Conservation (phyloP, 2,329 filamentous ascomycete species). For the Paecilomyces variotii region DNA sequence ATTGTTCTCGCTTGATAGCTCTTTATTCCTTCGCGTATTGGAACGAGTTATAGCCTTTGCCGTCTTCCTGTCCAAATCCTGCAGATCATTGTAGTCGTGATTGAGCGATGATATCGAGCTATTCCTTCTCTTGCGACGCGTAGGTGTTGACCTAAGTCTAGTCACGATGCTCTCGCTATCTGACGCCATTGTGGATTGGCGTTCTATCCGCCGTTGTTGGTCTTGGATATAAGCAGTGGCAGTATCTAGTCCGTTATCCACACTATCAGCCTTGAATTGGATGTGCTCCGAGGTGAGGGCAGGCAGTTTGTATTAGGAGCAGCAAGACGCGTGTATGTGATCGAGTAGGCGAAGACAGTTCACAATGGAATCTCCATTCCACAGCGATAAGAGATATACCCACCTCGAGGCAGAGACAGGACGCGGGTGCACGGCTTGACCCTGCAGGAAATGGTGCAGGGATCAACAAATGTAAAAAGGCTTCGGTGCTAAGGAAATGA, state of each 20-base stretch:
- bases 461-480: background rate
- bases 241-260: background rate
- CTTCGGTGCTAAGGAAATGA: background rate
- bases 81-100: background rate
- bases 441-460: background rate
- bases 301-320: background rate
- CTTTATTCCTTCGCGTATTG: background rate
- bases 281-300: background rate
- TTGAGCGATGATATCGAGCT: constrained; percentile 11
- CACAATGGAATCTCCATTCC: background rate
- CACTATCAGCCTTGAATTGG: background rate
- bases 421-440: background rate
- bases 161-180: background rate
- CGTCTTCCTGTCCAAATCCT: background rate
- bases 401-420: background rate
- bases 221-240: background rate
- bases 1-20: background rate
- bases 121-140: constrained; percentile 18
- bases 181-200: background rate
- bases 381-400: background rate
- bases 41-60: background rate
- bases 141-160: constrained; percentile 18
- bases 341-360: background rate
- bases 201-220: background rate
- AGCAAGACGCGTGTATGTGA: background rate